Evolutionary conservation across 768 basidiomycete species (phyloP).

Genomic region (Macrolepiota albuminosa): DNA sequence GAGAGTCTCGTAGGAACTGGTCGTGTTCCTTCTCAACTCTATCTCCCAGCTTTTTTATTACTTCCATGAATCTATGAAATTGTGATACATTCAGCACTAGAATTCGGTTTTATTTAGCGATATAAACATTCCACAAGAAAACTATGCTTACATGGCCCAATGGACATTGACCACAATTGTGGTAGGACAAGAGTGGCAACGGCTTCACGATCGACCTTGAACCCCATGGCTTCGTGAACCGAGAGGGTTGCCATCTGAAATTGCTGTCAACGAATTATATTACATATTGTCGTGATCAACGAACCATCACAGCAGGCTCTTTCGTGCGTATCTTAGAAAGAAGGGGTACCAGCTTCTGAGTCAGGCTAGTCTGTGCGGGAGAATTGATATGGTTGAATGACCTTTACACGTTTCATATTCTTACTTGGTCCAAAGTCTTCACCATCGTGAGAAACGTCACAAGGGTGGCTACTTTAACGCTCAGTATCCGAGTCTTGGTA

Average conservation of each 20-base stretch:
- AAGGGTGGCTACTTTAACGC: slow-evolving; percentile 88
- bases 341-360: slow-evolving; percentile 92
- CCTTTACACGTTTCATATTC: slow-evolving; percentile 4
- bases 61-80: slow-evolving; percentile 89
- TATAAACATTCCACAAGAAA: neutral
- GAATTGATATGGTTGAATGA: neutral
- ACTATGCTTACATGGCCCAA: slow-evolving; percentile 73
- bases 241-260: slow-evolving; percentile 77
- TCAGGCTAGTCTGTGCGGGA: slow-evolving; percentile 64
- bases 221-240: slow-evolving; percentile 95
- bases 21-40: slow-evolving; percentile 92
- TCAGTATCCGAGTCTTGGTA: slow-evolving; percentile 83
- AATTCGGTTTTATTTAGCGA: slow-evolving; percentile 9
- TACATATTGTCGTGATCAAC: slow-evolving; percentile 11
- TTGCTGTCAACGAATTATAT: neutral
- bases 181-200: slow-evolving; percentile 86
- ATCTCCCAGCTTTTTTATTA: slow-evolving; percentile 70
- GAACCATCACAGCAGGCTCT: slow-evolving; percentile 91
- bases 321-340: slow-evolving; percentile 94
- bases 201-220: slow-evolving; percentile 90
- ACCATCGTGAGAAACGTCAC: slow-evolving; percentile 84
- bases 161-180: slow-evolving; percentile 96
- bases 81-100: slow-evolving; percentile 78
- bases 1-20: slow-evolving; percentile 89
- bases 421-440: slow-evolving; percentile 82